These are phyloP conservation scores for Bondarzewia mesenterica DNA, from an alignment of 1,284 basidiomycete species.

Conservation along the genomic window DNA sequence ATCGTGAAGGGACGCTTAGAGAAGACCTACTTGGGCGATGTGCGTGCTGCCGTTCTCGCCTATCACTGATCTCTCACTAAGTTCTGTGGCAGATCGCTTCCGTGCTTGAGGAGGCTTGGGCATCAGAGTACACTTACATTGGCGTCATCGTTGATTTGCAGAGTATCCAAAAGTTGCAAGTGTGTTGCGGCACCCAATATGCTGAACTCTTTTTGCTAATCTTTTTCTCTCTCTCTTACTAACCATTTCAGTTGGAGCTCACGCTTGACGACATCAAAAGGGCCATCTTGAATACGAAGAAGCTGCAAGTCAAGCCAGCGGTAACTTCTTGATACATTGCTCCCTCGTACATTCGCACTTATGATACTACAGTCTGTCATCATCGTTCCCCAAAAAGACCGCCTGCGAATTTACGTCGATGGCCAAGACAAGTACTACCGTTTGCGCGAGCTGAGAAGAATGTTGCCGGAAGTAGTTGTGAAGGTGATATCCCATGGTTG, in stretches of 20 bases:
- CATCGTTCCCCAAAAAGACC: slow-evolving; percentile 66
- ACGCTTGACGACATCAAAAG: slow-evolving; percentile 91
- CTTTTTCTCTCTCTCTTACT: no score
- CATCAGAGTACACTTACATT: slow-evolving; percentile 85
- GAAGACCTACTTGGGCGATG: slow-evolving; percentile 92
- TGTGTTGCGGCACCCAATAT: slow-evolving; percentile 27
- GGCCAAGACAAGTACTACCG: slow-evolving; percentile 84
- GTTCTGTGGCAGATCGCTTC: slow-evolving; percentile 70
- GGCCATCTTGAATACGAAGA: slow-evolving; percentile 82
- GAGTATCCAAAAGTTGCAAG: slow-evolving; percentile 87
- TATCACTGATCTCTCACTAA: background rate
- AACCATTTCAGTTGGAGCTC: slow-evolving; percentile 66
- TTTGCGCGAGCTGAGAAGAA: slow-evolving; percentile 77
- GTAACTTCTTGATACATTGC: slow-evolving; percentile 25
- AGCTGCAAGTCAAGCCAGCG: slow-evolving; percentile 90
- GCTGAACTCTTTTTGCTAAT: no score
- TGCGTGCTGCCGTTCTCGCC: slow-evolving; percentile 28
- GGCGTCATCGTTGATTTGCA: slow-evolving; percentile 89
- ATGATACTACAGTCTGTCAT: slow-evolving; percentile 50
- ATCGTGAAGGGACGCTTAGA: slow-evolving; percentile 97
- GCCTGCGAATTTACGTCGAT: slow-evolving; percentile 85
- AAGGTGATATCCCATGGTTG: slow-evolving; percentile 45
- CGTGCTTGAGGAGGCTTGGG: slow-evolving; percentile 96
- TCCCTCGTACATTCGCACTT: background rate
- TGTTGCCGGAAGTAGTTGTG: slow-evolving; percentile 78